These are phyloP conservation scores for Favolaschia claudopus DNA, from an alignment of 768 basidiomycete species.

Conservation along the genomic window DNA sequence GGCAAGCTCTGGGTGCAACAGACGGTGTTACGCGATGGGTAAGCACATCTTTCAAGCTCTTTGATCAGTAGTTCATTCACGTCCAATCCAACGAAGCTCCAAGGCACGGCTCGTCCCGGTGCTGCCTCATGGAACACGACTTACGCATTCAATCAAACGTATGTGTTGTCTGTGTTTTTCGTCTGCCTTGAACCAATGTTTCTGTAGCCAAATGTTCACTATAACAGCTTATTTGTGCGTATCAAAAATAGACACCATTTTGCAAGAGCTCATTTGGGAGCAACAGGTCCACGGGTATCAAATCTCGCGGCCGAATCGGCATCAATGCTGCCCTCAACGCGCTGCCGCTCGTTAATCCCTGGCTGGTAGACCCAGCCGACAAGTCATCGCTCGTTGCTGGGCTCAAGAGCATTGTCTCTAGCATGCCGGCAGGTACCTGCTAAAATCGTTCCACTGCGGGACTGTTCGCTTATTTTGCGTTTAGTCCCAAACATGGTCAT, in stretches of 20 bases:
- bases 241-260: background rate
- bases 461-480: background rate
- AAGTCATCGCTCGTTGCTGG: constrained; percentile 43
- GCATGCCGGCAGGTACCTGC: constrained; percentile 16
- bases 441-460: too few relatives aligned
- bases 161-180: background rate
- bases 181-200: too few relatives aligned
- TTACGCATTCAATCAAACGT: constrained; percentile 40
- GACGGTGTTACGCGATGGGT: constrained; percentile 45
- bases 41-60: background rate
- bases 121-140: constrained; percentile 40
- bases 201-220: constrained; percentile 49
- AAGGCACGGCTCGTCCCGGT: constrained; percentile 55
- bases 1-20: constrained; percentile 40
- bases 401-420: constrained; percentile 40
- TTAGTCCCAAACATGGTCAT: constrained; percentile 41
- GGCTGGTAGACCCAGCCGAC: constrained; percentile 48
- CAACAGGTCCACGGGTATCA: constrained; percentile 44
- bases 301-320: constrained; percentile 51
- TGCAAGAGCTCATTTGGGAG: background rate
- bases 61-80: background rate
- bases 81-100: constrained; percentile 41
- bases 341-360: constrained; percentile 43
- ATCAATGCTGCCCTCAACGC: constrained; percentile 43
- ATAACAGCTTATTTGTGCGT: constrained; percentile 51